Evolutionary conservation across 257 asterid species (phyloP), one percentile per base, ranked within the genome.

Genomic region (Ophiorrhiza pumila): DNA sequence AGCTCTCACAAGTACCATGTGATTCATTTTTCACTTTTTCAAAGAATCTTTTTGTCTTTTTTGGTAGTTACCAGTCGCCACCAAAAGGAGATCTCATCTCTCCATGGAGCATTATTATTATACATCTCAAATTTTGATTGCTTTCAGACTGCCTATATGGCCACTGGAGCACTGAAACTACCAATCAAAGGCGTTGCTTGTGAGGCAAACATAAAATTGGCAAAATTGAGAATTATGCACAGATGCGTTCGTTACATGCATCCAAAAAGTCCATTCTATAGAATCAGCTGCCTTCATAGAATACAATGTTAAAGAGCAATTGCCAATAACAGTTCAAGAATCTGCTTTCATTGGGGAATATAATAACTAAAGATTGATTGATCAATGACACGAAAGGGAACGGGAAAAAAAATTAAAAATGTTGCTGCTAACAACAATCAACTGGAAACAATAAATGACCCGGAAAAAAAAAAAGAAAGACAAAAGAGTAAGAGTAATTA

Each of bases 401-500:
- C n/a, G n/a, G n/a, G n/a, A n/a, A n/a, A n/a, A n/a, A n/a, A n/a
- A n/a, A n/a, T n/a, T n/a, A n/a, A 70, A 37, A 57, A 2, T 18
- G 56, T 0, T 11, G 22, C n/a, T 15, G 60, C 31, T 69, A 53
- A 68, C 34, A 62, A 39, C 74, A 43, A 59, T 49, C 62, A 73
- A 39, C 49, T 42, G 62, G 57, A 62, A 73, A 35, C 27, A 50
- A 47, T 62, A 22, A 35, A 23, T 6, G 17, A 50, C 31, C 31
- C 3, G 27, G 4, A 35, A 32, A 15, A 34, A 22, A 15, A 61
- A 34, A 35, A 43, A 32, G 57, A 17, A 35, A 57, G 23, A 37
- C 65, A 61, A 74, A 58, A 50, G 73, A 63, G 23, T 46, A 20
- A 68, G 63, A 52, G 58, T 42, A 78, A 64, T n/a, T 45, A 62